These are phyloP conservation scores for Albizia julibrissin DNA, from an alignment of 306 rosid species.

Conservation along the genomic window DNA sequence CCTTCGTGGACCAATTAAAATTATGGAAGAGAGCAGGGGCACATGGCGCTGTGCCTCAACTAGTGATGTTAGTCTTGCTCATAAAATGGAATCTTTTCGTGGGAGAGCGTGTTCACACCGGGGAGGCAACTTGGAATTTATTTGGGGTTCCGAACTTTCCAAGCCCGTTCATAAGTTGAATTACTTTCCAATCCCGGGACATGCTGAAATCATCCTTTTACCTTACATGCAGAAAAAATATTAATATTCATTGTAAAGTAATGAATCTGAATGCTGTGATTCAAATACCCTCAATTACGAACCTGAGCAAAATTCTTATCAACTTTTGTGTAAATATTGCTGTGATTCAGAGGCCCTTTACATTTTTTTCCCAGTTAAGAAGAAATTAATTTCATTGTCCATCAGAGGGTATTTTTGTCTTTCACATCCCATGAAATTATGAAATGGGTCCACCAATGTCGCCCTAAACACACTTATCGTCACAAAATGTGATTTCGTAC, in stretches of 20 bases:
- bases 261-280: not conserved
- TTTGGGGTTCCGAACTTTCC: not conserved
- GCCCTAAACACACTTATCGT: not conserved
- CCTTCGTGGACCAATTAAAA: not conserved
- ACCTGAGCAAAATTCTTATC: not conserved
- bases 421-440: not conserved
- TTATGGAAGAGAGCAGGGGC: not conserved
- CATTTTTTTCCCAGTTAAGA: not conserved
- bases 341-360: not conserved
- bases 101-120: constrained; percentile 36
- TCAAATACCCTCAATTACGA: not conserved
- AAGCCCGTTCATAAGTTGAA: not conserved
- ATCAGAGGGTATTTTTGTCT: constrained; percentile 10
- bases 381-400: not conserved
- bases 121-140: not conserved
- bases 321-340: not conserved
- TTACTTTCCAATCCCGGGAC: not conserved
- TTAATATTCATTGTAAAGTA: not conserved
- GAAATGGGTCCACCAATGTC: not conserved
- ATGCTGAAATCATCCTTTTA: not conserved
- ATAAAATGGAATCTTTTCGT: constrained; percentile 34
- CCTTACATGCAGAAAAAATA: not conserved
- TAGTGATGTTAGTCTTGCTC: constrained; percentile 30
- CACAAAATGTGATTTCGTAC: not conserved
- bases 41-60: not conserved